These are phyloP conservation scores for Yamadazyma ubonensis DNA, from an alignment of 805 yeast species.

Conservation along the genomic window DNA sequence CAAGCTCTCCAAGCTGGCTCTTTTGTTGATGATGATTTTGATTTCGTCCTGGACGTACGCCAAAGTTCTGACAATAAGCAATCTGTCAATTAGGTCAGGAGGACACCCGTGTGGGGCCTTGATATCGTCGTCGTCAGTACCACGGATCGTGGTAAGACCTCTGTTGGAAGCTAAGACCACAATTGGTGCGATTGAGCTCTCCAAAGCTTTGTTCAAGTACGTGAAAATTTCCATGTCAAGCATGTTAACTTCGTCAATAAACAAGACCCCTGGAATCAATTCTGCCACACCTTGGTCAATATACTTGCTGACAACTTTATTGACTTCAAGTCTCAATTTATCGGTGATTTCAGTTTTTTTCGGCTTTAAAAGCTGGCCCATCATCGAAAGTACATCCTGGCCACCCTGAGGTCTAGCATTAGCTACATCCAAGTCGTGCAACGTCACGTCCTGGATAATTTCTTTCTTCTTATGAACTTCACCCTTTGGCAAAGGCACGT, in stretches of 20 bases:
- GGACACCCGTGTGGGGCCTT: conserved; percentile 96
- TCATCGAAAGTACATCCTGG: conserved; percentile 91
- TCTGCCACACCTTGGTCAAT: conserved; percentile 98
- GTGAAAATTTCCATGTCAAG: conserved; percentile 95
- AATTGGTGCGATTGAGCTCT: conserved; percentile 87
- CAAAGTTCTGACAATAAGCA: conserved; percentile 86
- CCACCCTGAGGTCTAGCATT: conserved; percentile 97
- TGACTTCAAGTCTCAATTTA: conserved; percentile 88
- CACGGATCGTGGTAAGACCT: conserved; percentile 88
- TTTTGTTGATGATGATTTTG: conserved; percentile 72
- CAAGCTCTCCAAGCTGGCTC: conserved; percentile 76
- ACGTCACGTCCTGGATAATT: conserved; percentile 94
- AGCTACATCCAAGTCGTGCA: conserved; percentile 95
- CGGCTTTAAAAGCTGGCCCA: conserved; percentile 96
- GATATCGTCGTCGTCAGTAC: conserved; percentile 77
- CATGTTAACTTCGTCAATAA: conserved; percentile 98
- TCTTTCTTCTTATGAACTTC: conserved; percentile 98
- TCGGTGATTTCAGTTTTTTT: conserved; percentile 96
- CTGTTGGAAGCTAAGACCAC: conserved; percentile 95
- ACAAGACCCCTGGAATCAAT: conserved; percentile 94
- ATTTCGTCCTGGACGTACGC: conserved; percentile 87
- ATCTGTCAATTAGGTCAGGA: conserved; percentile 87
- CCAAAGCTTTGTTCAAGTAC: conserved; percentile 90
- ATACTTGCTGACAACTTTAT: conserved; percentile 92
- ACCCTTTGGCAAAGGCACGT: conserved; percentile 97